These are phyloP conservation scores for Shiraia sp. DNA, from an alignment of 2,329 filamentous ascomycete genomes.

Conservation along the genomic window DNA sequence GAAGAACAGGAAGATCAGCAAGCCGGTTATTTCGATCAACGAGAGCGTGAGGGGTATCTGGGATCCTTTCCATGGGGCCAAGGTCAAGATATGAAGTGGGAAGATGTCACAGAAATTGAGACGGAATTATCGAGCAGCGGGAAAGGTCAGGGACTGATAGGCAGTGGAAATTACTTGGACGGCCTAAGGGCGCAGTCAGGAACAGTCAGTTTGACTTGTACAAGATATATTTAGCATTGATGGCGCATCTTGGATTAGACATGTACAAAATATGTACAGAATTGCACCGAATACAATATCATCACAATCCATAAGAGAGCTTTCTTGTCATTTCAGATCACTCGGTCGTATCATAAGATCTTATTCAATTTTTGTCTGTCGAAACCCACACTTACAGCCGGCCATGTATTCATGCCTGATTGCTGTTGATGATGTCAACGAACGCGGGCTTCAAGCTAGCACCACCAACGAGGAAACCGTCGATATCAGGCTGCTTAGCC, in stretches of 20 bases:
- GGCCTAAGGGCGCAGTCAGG: background rate
- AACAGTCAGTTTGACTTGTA: constrained; percentile 1
- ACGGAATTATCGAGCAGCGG: too few species aligned
- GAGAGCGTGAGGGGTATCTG: constrained; percentile 68
- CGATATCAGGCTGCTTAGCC: constrained; percentile 90
- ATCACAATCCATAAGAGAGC: background rate
- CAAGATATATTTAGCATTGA: constrained; percentile 17
- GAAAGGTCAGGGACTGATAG: too few species aligned
- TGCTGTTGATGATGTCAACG: constrained; percentile 71
- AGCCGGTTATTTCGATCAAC: constrained; percentile 64
- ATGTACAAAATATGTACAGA: constrained; percentile 14
- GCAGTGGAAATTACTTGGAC: background rate
- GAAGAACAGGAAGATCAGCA: constrained; percentile 65
- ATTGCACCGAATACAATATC: constrained; percentile 3
- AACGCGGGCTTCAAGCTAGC: constrained; percentile 96
- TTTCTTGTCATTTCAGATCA: background rate
- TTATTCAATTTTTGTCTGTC: constrained; percentile 10
- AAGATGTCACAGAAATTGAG: background rate
- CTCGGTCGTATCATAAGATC: background rate
- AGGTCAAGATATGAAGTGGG: constrained; percentile 36
- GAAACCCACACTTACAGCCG: constrained; percentile 39
- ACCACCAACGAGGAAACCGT: constrained; percentile 96
- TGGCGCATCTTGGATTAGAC: constrained; percentile 19
- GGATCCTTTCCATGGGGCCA: constrained; percentile 64
- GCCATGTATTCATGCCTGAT: constrained; percentile 42